Evolutionary conservation across 2,329 filamentous ascomycete genomes (phyloP).

Genomic region (Fusarium incarnatum): DNA sequence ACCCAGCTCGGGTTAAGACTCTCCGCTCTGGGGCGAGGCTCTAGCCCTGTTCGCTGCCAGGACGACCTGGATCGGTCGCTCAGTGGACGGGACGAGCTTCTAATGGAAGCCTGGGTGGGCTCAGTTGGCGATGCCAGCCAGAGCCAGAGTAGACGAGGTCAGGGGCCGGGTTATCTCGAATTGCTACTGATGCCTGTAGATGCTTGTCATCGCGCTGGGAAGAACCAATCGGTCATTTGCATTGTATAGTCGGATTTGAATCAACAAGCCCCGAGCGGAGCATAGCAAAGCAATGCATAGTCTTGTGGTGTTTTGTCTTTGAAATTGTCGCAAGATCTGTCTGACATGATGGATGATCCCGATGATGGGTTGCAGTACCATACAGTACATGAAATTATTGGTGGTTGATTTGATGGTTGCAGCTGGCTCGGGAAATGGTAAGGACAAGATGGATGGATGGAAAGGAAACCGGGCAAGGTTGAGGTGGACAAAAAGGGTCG

Average conservation of each 20-base stretch:
- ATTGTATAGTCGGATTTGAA: not conserved
- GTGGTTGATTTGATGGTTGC: constrained; percentile 28
- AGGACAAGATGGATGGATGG: constrained; percentile 15
- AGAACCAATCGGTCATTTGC: constrained; percentile 2
- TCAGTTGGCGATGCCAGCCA: constrained; percentile 28
- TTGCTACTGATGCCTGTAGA: constrained; percentile 19
- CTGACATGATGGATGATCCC: constrained; percentile 23
- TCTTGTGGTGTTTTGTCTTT: not conserved
- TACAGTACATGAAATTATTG: constrained; percentile 25
- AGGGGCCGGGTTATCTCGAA: constrained; percentile 35
- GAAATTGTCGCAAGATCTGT: not conserved
- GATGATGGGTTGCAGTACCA: constrained; percentile 22
- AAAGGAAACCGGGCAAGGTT: constrained; percentile 11
- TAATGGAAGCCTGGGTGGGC: constrained; percentile 35
- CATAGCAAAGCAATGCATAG: not conserved
- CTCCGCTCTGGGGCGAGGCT: constrained; percentile 40
- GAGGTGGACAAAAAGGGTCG: constrained; percentile 38
- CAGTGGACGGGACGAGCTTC: constrained; percentile 35
- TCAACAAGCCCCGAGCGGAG: not conserved
- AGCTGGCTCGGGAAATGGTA: not conserved
- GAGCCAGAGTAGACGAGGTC: constrained; percentile 31
- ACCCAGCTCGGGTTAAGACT: constrained; percentile 40
- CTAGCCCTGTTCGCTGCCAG: constrained; percentile 39
- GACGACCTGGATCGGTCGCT: constrained; percentile 34
- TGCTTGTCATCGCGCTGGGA: constrained; percentile 11